A percentile compares a stretch with the other conserved stretches of the same genome.
phyloP scores from a whole-genome alignment of 345 rosid genomes.

The Eucalyptus dawsonii region DNA sequence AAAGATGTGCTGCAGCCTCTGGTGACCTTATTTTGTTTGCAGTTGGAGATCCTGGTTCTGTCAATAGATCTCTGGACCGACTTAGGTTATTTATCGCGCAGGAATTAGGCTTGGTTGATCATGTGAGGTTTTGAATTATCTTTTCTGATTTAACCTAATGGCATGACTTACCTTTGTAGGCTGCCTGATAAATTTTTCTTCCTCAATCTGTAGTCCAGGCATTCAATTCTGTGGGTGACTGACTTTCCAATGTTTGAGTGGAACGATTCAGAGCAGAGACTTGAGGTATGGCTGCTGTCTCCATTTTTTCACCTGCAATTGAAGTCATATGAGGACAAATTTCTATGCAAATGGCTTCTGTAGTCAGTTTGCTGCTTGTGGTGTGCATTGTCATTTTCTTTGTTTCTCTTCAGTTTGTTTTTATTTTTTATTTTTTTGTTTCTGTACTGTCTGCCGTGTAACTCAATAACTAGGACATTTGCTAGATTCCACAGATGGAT shows the following conservation, averaged over 20 bases:
- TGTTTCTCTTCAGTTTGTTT: neutral
- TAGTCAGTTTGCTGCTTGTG: neutral
- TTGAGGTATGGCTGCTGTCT: conserved; percentile 51
- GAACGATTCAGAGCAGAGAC: conserved; percentile 79
- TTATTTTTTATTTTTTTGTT: neutral
- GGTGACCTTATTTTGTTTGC: conserved; percentile 93
- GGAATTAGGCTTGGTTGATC: conserved; percentile 65
- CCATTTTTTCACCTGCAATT: neutral
- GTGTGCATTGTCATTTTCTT: neutral
- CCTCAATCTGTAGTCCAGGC: conserved; percentile 43
- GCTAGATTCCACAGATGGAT: neutral
- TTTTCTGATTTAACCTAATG: neutral
- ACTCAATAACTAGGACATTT: neutral
- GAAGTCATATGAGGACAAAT: neutral
- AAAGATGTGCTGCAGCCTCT: conserved; percentile 55
- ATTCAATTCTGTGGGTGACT: conserved; percentile 90
- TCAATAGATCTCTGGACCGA: conserved; percentile 69
- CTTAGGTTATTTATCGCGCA: conserved; percentile 62
- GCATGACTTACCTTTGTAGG: neutral
- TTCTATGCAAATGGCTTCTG: neutral
- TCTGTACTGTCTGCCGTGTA: neutral
- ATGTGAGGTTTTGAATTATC: conserved; percentile 30
- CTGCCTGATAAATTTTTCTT: neutral
- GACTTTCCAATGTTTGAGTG: conserved; percentile 98
- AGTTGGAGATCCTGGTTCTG: conserved; percentile 62